Conservation (phyloP, 768 basidiomycete species). For the Auricularia auricula-judae region DNA sequence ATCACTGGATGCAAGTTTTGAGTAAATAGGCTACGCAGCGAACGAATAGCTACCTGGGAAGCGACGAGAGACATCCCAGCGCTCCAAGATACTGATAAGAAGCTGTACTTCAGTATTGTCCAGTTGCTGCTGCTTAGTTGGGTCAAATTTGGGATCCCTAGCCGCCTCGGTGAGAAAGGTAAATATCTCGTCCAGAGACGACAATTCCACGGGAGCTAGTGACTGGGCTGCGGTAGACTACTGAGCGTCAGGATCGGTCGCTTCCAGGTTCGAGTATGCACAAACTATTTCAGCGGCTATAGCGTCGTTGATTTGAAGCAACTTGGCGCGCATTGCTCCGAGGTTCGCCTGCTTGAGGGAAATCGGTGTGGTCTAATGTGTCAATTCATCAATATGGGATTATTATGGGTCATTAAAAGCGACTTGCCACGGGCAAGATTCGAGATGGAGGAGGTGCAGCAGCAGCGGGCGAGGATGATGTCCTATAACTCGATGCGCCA, state of each 20-base stretch:
- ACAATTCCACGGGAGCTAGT: conserved; percentile 54
- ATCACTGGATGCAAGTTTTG: conserved; percentile 35
- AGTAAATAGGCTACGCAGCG: no score
- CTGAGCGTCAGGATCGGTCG: conserved; percentile 1
- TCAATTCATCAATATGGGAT: conserved; percentile 23
- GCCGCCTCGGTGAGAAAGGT: conserved; percentile 39
- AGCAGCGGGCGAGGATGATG: conserved; percentile 24
- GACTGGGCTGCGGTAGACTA: conserved; percentile 65
- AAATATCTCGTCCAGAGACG: conserved; percentile 51
- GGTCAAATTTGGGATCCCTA: conserved; percentile 20
- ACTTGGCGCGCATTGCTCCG: conserved; percentile 65
- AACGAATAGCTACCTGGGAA: conserved; percentile 40
- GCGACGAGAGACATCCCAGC: conserved; percentile 63
- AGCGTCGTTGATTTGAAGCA: conserved; percentile 62
- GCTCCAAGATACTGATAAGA: conserved; percentile 50
- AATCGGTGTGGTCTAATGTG: conserved; percentile 44
- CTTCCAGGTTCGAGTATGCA: background rate
- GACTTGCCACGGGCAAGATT: conserved; percentile 17
- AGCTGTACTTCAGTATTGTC: conserved; percentile 40
- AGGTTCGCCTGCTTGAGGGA: conserved; percentile 83
- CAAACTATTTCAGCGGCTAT: conserved; percentile 61
- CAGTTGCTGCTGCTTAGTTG: conserved; percentile 24
- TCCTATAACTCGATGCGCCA: conserved; percentile 50
- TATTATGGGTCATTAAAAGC: background rate
- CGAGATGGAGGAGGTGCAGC: conserved; percentile 17